Evolutionary conservation across 2,329 filamentous ascomycete genomes (phyloP).

Genomic region (Uncinocarpus reesii): DNA sequence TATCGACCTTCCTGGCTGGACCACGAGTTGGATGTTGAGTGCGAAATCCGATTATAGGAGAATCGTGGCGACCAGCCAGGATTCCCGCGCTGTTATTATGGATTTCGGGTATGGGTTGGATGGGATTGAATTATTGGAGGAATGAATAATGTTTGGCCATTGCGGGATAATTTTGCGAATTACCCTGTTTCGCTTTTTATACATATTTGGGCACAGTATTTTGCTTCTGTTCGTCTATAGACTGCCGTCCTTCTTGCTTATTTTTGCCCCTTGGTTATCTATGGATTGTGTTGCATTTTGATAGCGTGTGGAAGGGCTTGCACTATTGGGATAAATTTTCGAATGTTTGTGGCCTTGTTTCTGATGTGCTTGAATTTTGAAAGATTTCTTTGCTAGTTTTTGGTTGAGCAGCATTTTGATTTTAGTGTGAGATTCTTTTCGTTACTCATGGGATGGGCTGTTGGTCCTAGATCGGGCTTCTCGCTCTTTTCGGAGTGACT

Average conservation of each 20-base stretch:
- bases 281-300: background rate
- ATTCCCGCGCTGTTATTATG: conserved; percentile 82
- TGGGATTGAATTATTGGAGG: conserved; percentile 44
- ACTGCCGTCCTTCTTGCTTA: background rate
- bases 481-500: too few relatives aligned
- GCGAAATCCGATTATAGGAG: conserved; percentile 92
- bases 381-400: too few relatives aligned
- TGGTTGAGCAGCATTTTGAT: too few relatives aligned
- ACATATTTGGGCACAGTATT: background rate
- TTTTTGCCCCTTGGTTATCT: background rate
- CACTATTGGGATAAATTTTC: too few relatives aligned
- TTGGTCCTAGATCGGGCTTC: too few relatives aligned
- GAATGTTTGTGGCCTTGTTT: too few relatives aligned
- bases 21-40: conserved; percentile 89
- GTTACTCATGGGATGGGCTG: too few relatives aligned
- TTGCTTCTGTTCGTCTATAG: background rate
- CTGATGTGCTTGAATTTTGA: too few relatives aligned
- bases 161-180: background rate
- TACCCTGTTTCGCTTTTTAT: background rate
- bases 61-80: conserved; percentile 90
- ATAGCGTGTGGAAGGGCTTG: background rate
- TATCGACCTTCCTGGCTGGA: conserved; percentile 86
- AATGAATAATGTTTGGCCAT: conserved; percentile 20
- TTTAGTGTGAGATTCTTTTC: too few relatives aligned
- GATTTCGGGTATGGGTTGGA: conserved; percentile 61